phyloP scores from a whole-genome alignment of 2,329 filamentous ascomycete species.

The Beauveria sp. region DNA sequence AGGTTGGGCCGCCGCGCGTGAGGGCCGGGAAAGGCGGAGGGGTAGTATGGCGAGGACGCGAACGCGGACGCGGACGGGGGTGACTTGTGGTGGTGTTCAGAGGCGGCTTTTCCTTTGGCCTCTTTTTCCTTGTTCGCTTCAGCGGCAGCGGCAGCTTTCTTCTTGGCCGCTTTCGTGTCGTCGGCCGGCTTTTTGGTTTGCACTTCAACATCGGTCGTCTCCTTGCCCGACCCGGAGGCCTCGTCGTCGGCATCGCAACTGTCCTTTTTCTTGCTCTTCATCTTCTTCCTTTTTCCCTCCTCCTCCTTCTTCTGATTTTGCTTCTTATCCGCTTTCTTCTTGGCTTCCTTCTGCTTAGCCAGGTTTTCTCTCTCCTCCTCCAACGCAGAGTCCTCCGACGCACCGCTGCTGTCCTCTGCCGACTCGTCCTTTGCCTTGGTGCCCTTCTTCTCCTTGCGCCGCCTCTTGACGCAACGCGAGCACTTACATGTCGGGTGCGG shows the following conservation, averaged over 20 bases:
- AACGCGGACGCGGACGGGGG: neutral
- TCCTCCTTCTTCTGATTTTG: slow-evolving; percentile 9
- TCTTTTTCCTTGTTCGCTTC: slow-evolving; percentile 13
- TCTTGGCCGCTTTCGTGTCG: slow-evolving; percentile 9
- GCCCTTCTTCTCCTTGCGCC: neutral
- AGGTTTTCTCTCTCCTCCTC: neutral
- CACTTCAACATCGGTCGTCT: slow-evolving; percentile 10
- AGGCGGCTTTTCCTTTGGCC: neutral
- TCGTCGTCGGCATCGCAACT: slow-evolving; percentile 20
- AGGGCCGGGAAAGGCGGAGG: slow-evolving; percentile 22
- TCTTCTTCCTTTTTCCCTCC: slow-evolving; percentile 6
- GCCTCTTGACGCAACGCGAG: neutral
- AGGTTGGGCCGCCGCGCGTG: slow-evolving; percentile 34
- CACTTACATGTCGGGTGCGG: slow-evolving; percentile 7
- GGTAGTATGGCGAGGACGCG: slow-evolving; percentile 14
- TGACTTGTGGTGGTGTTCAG: neutral
- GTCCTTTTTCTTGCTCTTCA: slow-evolving; percentile 17
- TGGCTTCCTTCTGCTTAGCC: neutral
- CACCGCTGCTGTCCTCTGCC: neutral
- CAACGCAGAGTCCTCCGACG: neutral
- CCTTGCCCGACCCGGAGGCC: slow-evolving; percentile 18
- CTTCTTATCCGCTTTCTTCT: slow-evolving; percentile 8
- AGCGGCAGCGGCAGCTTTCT: neutral
- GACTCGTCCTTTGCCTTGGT: neutral
- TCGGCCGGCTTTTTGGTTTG: slow-evolving; percentile 10